Percentiles rank a stretch among this genome's conserved stretches.
phyloP scores from a whole-genome alignment of 1,139 yeast genomes.

The Lodderomyces metapsilosis region DNA sequence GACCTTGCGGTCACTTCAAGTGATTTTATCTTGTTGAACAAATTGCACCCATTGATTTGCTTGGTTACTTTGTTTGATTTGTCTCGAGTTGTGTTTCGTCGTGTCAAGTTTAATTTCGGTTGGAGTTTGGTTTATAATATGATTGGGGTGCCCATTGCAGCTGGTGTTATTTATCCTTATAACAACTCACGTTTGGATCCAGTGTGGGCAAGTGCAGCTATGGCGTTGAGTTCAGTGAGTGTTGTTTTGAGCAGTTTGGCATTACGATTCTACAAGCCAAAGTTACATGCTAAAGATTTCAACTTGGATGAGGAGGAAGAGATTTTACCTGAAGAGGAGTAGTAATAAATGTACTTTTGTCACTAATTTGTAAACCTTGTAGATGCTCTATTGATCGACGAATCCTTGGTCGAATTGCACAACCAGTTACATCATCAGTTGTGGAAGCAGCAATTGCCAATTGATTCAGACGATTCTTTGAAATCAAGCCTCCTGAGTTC shows the following conservation, averaged over 20 bases:
- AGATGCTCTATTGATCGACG: conserved; percentile 21
- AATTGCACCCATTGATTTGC: conserved; percentile 46
- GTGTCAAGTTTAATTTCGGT: conserved; percentile 57
- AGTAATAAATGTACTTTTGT: not conserved
- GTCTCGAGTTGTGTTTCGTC: conserved; percentile 44
- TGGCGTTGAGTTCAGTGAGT: conserved; percentile 60
- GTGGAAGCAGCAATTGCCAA: conserved; percentile 79
- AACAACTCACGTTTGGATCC: conserved; percentile 53
- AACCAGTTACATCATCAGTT: conserved; percentile 95
- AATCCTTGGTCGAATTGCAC: conserved; percentile 55
- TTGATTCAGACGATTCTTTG: conserved; percentile 86
- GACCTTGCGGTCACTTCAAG: conserved; percentile 59
- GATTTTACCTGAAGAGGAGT: conserved; percentile 9
- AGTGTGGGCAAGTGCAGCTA: conserved; percentile 51
- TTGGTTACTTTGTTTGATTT: conserved; percentile 48
- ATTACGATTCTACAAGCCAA: too few species aligned
- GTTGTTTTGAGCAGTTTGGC: conserved; percentile 38
- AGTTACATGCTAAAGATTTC: conserved; percentile 19
- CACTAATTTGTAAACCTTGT: not conserved
- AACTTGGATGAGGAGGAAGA: conserved; percentile 5
- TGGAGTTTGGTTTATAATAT: conserved; percentile 23
- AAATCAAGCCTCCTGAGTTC: conserved; percentile 78
- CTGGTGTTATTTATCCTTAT: conserved; percentile 61
- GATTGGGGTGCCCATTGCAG: conserved; percentile 44
- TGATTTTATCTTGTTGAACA: conserved; percentile 53